Base-by-base conservation (phyloP, 306 rosid genomes). In the Quercus engelmannii region DNA sequence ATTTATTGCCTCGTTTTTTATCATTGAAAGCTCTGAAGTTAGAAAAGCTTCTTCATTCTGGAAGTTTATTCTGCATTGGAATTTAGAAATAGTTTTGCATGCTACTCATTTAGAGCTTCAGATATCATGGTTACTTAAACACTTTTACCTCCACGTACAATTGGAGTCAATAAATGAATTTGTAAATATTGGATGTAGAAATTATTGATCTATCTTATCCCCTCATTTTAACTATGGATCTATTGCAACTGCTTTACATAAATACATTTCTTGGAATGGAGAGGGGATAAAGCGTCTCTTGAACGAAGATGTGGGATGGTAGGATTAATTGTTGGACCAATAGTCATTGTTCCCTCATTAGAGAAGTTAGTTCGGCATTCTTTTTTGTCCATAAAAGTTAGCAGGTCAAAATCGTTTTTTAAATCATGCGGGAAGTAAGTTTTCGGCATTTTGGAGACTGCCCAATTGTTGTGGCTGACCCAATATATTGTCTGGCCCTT, bases 1-100 rank as follows among this genome's bases (percentile, higher is more conserved):
- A 0, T 28, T 28, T 28, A 28, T 0, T 25, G 25, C 25, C 25
- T 0, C 25, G 1, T 28, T 43, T 80, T 26, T 26, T 26, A 5
- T 33, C 74, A 71, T 25, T 68, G 77, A 59, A 74, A 26, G 57
- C 33, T 15, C 19, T 41, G 46, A 73, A 76, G 75, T 72, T 76
- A 73, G 13, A 79, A 49, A 23, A 57, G 78, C 80, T 63, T 80
- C 79, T 82, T 80, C 76, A 28, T 52, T 8, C 12, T 80, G 87
- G 84, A 85, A 79, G 73, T 59, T 12, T 74, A 55, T 55, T 49
- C 74, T 55, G 33, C 83, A 68, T 26, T 52, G 70, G 33, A 82
- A 81, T 46, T 76, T 54, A 76, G 88, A 74, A 74, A 79, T 89
- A 87, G 71, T 80, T 87, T 76, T 76, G 77, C 83, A 78, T 72